Base-by-base conservation (phyloP, 1,139 yeast genomes). In the Geotrichum aggregatum region DNA sequence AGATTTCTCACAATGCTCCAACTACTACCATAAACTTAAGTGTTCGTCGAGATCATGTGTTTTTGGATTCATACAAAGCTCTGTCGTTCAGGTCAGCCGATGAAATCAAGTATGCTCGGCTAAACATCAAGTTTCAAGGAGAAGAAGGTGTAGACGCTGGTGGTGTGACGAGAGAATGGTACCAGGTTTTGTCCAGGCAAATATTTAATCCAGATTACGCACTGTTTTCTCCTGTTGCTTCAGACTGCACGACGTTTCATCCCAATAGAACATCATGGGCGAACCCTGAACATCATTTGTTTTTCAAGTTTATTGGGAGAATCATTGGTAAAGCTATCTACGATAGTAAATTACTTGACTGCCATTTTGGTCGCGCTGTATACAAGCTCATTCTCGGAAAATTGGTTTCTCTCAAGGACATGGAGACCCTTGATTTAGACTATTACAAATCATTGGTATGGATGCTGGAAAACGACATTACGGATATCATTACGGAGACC, bases 91-190 rank as follows among this genome's bases (percentile, higher is more conserved):
- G 88, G 63, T 72, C 87, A 0, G 79, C 82, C 35, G 87, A 83
- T 13, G 95, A 87, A 56, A 82, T 91, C 65, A 80, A 83, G 61
- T 77, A 80, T 49, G 79, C 92, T 4, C 83, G 84, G 58, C 73
- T 92, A 60, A 92, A 86, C 52, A 82, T 94, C 42, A 78, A 78
- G 33, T 94, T 94, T 72, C 84, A 83, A 60, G 96, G 96, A 3
- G 99, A 94, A 67, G 86, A 87, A 54, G 99, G 98, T 60, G 87
- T 92, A 47, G 99, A 94, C 75, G 98, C 96, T 2, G 99, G 99
- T 61, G 99, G 99, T 50, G 84, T 94, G 21, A 88, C 97, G 0
- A 76, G 98, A 63, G 99, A 94, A 68, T 94, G 98, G 98, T 91
- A 84, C 64, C 98, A 89, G 66, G 96, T 91, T 8, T 71, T 94